Evolutionary conservation across 495 filamentous ascomycete genomes (phyloP), one percentile per base, ranked within the genome.

Genomic region (Daldinia bambusicola): DNA sequence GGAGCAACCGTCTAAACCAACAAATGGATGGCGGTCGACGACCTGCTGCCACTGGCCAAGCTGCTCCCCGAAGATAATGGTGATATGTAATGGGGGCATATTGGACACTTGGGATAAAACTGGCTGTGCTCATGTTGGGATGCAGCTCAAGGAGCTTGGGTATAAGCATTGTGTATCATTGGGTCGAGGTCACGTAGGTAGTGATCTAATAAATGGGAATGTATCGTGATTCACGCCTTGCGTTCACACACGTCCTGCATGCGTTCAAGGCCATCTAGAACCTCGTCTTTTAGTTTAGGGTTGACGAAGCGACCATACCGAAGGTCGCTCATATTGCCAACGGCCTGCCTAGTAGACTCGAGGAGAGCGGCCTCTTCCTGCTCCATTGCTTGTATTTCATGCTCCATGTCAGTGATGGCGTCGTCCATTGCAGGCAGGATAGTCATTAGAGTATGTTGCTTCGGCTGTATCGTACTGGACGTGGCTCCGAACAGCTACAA

Each of bases 281-380:
- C 81, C 61, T 92, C 87, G 16, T 87, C 85, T 26, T 84, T 80
- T 3, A 87, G 80, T 30, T 87, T 83, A 36, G 83, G 78, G 65
- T 89, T 91, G 64, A 85, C 82, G 67, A 93, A 84, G 59, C 89
- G 90, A 38, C 93, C 92, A 73, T 95, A 95, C 50, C 92, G 89
- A 31, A 96, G 84, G 75, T 95, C 93, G 75, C 92, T 95, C 81
- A 97, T 77, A 51, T 88, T 87, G 31, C 89, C 89, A 36, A 93
- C 86, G 0, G 85, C 89, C 36, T 84, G 80, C 63, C 84, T 84
- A 50, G 94, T 84, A 38, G 89, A 84, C 9, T 84, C 82, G 32
- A 93, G 76, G 12, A 93, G 80, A 2, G 70, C 66, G 0, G 86
- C 82, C 37, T 91, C 88, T 66, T 95, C 89, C 57, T 84, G 75